Evolutionary conservation across 2,329 filamentous ascomycete species (phyloP), one percentile per base, ranked within the genome.

Genomic region (Aspergillus sp.): DNA sequence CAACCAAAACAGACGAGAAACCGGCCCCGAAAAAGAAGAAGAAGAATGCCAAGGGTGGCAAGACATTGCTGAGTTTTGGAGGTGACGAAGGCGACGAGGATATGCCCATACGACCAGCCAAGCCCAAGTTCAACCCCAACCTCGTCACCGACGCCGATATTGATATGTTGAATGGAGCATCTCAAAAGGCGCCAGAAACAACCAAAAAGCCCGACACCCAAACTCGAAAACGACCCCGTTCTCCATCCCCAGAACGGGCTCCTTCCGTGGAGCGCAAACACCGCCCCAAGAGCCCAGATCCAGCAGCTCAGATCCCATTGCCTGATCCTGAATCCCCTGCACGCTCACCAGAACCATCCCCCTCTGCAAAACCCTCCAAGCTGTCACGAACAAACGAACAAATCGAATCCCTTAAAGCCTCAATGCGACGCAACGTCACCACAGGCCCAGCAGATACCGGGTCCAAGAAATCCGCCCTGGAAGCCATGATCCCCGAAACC

Each of bases 111-210:
- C 60, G 64, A 34, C 60, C 67, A 1, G 56, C 61, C 28, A 75
- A 74, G 44, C 69, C 71, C 10, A 75, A 74, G 47, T 75, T 73
- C 58, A 75, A 75, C 45, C 65, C 71, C 13, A 65, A 59, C 6
- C 57, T 75, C 4, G 67, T 75, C 32, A 57, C 60, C 8, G 68
- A 65, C 42, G 56, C 53, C 9, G 57, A 57, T 30, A 53, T 47
- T 10, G 42, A 19, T 4, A 19, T 19, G 19, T 49, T 40, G 12
- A 19, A 47, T 39, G 50, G 56, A 11, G 30, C 35, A 27, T 34
- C 27, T n/a, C 42, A 39, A 37, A 48, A 35, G 41, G 50, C 44
- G 39, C 37, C 38, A 13, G 32, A 49, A 27, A 47, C 36, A 48
- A 37, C 13, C 6, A 39, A 35, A 43, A 46, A 45, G n/a, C 36